Percentiles rank a stretch among this genome's conserved stretches.
These are phyloP conservation scores for Stylosanthes scabra DNA, from an alignment of 331 rosid species.

Conservation along the genomic window DNA sequence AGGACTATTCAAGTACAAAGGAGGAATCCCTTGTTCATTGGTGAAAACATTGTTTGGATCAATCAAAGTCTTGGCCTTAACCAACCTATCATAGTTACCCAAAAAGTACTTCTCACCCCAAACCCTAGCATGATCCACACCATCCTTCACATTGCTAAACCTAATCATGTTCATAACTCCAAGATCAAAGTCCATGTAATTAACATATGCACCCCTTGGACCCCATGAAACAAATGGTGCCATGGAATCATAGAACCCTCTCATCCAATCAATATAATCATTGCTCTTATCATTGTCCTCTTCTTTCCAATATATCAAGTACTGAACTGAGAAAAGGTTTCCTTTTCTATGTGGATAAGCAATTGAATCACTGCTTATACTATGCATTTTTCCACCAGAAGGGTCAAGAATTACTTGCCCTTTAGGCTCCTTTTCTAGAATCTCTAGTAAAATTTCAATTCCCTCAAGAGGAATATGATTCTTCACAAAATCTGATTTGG, in stretches of 20 bases:
- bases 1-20: slow-evolving; percentile 35
- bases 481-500: slow-evolving; percentile 72
- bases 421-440: slow-evolving; percentile 63
- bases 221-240: slow-evolving; percentile 64
- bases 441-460: slow-evolving; percentile 48
- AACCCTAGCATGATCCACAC: slow-evolving; percentile 53
- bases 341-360: slow-evolving; percentile 85
- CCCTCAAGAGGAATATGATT: slow-evolving; percentile 49
- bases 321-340: slow-evolving; percentile 67
- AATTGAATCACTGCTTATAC: slow-evolving; percentile 65
- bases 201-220: slow-evolving; percentile 84
- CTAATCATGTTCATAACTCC: slow-evolving; percentile 53
- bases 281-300: slow-evolving; percentile 49
- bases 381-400: slow-evolving; percentile 72
- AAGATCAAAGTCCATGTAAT: slow-evolving; percentile 79
- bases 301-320: slow-evolving; percentile 66
- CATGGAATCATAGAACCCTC: slow-evolving; percentile 66
- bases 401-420: slow-evolving; percentile 72
- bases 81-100: slow-evolving; percentile 72
- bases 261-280: slow-evolving; percentile 67
- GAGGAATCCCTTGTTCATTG: slow-evolving; percentile 79
- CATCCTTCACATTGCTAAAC: slow-evolving; percentile 31
- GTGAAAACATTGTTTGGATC: slow-evolving; percentile 72
- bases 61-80: slow-evolving; percentile 63
- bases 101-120: slow-evolving; percentile 89